These are phyloP conservation scores for Monotropa hypopitys DNA, from an alignment of 179 eudicot species.

Conservation along the genomic window DNA sequence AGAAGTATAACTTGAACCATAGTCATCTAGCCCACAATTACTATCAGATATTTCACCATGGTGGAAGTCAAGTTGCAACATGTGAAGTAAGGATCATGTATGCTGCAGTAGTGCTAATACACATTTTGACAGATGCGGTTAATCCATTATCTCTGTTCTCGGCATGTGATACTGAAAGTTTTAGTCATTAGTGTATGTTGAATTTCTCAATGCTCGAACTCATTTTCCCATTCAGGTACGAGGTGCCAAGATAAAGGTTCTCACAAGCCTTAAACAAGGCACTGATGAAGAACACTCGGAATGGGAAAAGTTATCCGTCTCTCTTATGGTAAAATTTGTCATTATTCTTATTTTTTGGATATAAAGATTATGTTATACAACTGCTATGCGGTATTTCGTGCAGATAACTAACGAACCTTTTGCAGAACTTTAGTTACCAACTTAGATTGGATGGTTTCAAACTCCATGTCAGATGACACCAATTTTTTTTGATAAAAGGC, in stretches of 20 bases:
- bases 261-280: conserved; percentile 59
- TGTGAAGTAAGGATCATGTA: not conserved
- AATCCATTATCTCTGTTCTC: not conserved
- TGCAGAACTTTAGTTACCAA: not conserved
- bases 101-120: not conserved
- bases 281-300: conserved; percentile 60
- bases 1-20: not conserved
- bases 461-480: not conserved
- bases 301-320: conserved; percentile 55
- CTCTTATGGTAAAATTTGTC: conserved; percentile 65
- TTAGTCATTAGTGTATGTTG: not conserved
- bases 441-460: not conserved
- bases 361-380: not conserved
- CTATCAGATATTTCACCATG: not conserved
- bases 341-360: too few relatives aligned
- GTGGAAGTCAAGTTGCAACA: not conserved
- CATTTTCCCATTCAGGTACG: conserved; percentile 50
- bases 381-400: not conserved
- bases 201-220: not conserved
- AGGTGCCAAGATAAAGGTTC: conserved; percentile 76
- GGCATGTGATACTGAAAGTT: not conserved
- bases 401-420: not conserved
- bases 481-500: too few relatives aligned
- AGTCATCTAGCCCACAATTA: too few relatives aligned
- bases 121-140: not conserved